Conservation (phyloP, 108 stramenopile species). For the Pinguiococcus pyrenoidosus region DNA sequence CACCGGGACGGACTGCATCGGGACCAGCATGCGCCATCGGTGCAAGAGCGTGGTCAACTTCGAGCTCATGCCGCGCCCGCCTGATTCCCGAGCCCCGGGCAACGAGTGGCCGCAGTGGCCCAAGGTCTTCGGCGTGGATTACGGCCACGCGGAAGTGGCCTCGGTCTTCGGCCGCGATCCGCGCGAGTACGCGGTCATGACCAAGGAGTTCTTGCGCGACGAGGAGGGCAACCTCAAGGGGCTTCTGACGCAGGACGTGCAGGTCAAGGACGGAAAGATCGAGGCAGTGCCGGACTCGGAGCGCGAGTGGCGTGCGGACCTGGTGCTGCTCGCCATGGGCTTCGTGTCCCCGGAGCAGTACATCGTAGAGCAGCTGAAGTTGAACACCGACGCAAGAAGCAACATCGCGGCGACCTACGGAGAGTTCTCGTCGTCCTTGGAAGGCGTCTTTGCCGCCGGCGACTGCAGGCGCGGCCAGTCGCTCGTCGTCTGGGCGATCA, state of each 20-base stretch:
- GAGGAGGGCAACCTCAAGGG: slow-evolving; percentile 71
- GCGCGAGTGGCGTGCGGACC: slow-evolving; percentile 74
- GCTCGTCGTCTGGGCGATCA: slow-evolving; percentile 94
- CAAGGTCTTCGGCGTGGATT: slow-evolving; percentile 85
- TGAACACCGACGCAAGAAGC: slow-evolving; percentile 10
- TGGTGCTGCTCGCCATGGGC: slow-evolving; percentile 86
- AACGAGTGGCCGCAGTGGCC: slow-evolving; percentile 99
- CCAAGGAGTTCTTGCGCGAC: slow-evolving; percentile 84
- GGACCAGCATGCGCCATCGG: slow-evolving; percentile 90
- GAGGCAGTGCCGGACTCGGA: slow-evolving; percentile 63
- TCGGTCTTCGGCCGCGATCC: slow-evolving; percentile 90
- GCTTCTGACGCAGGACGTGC: slow-evolving; percentile 82
- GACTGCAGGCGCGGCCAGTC: slow-evolving; percentile 93
- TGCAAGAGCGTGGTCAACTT: slow-evolving; percentile 90
- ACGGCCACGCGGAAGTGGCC: slow-evolving; percentile 79
- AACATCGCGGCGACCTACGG: slow-evolving; percentile 93
- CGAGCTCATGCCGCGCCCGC: slow-evolving; percentile 88
- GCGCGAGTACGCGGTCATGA: slow-evolving; percentile 86
- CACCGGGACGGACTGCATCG: slow-evolving; percentile 95
- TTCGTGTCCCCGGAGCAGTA: slow-evolving; percentile 89
- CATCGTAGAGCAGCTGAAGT: slow-evolving; percentile 9
- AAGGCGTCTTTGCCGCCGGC: slow-evolving; percentile 93
- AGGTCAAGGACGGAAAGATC: slow-evolving; percentile 46
- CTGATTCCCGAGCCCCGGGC: slow-evolving; percentile 66
- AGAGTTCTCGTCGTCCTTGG: slow-evolving; percentile 71